Conservation (phyloP, 2,329 filamentous ascomycete genomes). For the Arthrobotrys conoides region DNA sequence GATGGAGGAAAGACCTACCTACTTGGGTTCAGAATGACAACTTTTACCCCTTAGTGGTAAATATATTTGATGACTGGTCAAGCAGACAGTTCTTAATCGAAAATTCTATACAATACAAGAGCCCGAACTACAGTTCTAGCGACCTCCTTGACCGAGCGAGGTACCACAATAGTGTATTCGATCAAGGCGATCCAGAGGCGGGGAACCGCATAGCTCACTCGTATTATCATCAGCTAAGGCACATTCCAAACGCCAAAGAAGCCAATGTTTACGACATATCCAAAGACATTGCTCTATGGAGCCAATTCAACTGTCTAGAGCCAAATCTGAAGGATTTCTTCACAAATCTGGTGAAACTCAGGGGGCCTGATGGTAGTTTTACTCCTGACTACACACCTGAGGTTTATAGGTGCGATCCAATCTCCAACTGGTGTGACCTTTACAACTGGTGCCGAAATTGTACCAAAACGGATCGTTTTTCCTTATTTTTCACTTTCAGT, state of each 20-base stretch:
- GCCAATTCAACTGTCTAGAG: background rate
- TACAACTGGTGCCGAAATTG: constrained; percentile 30
- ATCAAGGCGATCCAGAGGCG: background rate
- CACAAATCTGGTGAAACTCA: background rate
- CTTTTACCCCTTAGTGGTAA: constrained; percentile 66
- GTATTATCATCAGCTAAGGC: background rate
- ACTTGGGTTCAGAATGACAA: constrained; percentile 68
- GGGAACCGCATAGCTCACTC: background rate
- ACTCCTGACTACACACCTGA: constrained; percentile 4
- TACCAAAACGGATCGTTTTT: constrained; percentile 1
- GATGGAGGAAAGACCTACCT: constrained; percentile 67
- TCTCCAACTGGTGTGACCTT: constrained; percentile 11
- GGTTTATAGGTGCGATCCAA: background rate
- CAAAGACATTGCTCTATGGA: constrained; percentile 2
- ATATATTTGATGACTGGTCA: constrained; percentile 66
- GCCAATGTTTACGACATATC: constrained; percentile 26
- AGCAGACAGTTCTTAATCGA: constrained; percentile 24
- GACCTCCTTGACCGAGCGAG: constrained; percentile 26
- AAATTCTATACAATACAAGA: background rate
- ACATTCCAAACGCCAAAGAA: constrained; percentile 1
- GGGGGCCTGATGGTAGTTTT: background rate
- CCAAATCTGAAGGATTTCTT: background rate
- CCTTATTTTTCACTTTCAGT: constrained; percentile 22
- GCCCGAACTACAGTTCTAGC: background rate
- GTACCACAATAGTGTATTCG: constrained; percentile 39